These are phyloP conservation scores for Neurospora sp. DNA, from an alignment of 495 filamentous ascomycete species.

Conservation along the genomic window DNA sequence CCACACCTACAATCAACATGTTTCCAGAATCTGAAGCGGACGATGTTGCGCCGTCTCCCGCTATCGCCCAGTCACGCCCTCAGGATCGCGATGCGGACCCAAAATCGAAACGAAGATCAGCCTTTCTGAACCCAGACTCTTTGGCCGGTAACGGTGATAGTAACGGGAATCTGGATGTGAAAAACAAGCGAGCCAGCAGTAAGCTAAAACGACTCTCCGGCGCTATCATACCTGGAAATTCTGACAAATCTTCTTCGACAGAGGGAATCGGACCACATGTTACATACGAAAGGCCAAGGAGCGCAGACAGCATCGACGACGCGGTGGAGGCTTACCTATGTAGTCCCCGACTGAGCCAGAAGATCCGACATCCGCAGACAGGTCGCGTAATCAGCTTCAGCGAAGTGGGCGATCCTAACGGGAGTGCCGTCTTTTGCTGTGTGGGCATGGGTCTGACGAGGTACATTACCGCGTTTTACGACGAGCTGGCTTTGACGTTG, in stretches of 20 bases:
- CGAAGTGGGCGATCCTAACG: conserved; percentile 88
- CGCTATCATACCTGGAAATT: conserved; percentile 28
- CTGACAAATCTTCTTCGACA: conserved; percentile 19
- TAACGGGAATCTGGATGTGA: conserved; percentile 25
- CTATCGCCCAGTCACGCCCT: conserved; percentile 48
- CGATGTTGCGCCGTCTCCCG: conserved; percentile 61
- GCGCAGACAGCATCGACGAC: conserved; percentile 79
- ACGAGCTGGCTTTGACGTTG: conserved; percentile 83
- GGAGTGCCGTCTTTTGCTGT: conserved; percentile 90
- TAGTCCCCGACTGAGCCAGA: conserved; percentile 76
- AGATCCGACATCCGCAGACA: conserved; percentile 71
- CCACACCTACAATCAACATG: conserved; percentile 16
- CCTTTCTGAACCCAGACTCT: conserved; percentile 32
- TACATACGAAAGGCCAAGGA: conserved; percentile 54
- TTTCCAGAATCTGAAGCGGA: conserved; percentile 28
- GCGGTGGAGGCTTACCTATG: conserved; percentile 79
- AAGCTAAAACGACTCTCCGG: conserved; percentile 38
- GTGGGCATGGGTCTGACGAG: conserved; percentile 96
- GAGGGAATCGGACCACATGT: conserved; percentile 23
- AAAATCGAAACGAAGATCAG: conserved; percentile 28
- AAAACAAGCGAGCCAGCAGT: conserved; percentile 36
- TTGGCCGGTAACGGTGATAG: conserved; percentile 29
- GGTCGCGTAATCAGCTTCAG: conserved; percentile 89
- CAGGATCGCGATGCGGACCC: conserved; percentile 32
- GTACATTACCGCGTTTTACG: conserved; percentile 95